Evolutionary conservation across 1,284 basidiomycete species (phyloP).

Genomic region (Melanopsichium pennsylvanicum): DNA sequence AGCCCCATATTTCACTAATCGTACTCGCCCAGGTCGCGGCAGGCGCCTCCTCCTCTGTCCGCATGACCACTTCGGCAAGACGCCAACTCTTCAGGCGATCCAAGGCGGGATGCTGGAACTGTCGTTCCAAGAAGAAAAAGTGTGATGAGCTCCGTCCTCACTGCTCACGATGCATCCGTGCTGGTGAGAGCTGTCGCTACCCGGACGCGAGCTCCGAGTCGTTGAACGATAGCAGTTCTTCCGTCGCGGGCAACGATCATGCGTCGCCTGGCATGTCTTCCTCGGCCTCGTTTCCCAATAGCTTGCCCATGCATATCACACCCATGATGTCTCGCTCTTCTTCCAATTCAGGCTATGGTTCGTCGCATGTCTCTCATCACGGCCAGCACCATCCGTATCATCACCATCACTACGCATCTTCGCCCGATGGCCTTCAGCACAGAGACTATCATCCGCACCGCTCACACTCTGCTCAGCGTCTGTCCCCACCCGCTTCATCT

Average conservation of each 20-base stretch:
- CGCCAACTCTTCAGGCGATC: conserved; percentile 46
- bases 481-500: conserved; percentile 1
- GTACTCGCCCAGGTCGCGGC: conserved; percentile 29
- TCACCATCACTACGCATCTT: conserved; percentile 25
- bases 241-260: conserved; percentile 14
- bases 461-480: conserved; percentile 3
- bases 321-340: conserved; percentile 38
- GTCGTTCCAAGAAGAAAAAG: conserved; percentile 49
- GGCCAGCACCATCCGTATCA: conserved; percentile 15
- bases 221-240: conserved; percentile 4
- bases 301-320: conserved; percentile 17
- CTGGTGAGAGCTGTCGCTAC: conserved; percentile 40
- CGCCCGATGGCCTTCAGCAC: conserved; percentile 8
- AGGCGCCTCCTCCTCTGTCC: conserved; percentile 19
- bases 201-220: conserved; percentile 32
- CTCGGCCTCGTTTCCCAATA: conserved; percentile 22
- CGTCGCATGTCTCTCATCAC: conserved; percentile 16
- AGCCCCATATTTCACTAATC: conserved; percentile 16
- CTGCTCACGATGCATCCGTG: conserved; percentile 39
- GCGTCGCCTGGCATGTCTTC: conserved; percentile 22
- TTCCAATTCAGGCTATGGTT: conserved; percentile 19
- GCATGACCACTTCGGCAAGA: conserved; percentile 41
- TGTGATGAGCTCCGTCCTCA: conserved; percentile 44
- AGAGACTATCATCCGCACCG: conserved; percentile 22
- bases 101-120: conserved; percentile 47